Evolutionary conservation across 192 early-diverging fungal genomes (phyloP).

Genomic region (Geosiphon pyriformis): DNA sequence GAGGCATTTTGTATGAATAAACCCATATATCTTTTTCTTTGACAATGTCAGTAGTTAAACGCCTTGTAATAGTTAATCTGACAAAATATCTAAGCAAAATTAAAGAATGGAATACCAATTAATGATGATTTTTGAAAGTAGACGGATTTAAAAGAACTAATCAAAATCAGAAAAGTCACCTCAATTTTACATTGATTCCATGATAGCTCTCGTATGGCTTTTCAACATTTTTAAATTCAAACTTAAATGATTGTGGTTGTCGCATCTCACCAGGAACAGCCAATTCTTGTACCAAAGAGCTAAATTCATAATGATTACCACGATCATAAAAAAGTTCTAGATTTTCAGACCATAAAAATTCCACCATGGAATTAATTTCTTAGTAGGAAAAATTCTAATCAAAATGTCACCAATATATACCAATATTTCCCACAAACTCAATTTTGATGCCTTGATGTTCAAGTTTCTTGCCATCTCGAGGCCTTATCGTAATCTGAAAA

Average conservation of each 20-base stretch:
- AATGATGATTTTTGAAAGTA: background rate
- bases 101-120: background rate
- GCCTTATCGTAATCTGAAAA: conserved; percentile 64
- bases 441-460: conserved; percentile 99
- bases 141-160: background rate
- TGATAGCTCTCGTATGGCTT: conserved; percentile 98
- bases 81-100: conserved; percentile 78
- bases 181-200: conserved; percentile 96
- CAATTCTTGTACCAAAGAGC: conserved; percentile 88
- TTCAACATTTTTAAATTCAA: conserved; percentile 99
- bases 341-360: too few relatives aligned
- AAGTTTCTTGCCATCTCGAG: conserved; percentile 85
- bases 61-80: conserved; percentile 80
- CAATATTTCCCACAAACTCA: conserved; percentile 97
- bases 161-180: conserved; percentile 33
- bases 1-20: conserved; percentile 91
- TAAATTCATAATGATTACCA: conserved; percentile 93
- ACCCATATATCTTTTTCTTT: conserved; percentile 98
- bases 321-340: conserved; percentile 92
- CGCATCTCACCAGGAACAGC: conserved; percentile 90
- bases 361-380: too few relatives aligned
- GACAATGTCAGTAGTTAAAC: conserved; percentile 75
- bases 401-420: conserved; percentile 42
- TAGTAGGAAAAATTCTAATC: background rate
- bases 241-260: conserved; percentile 74